Percentiles rank a stretch among this genome's conserved stretches.
phyloP scores from a whole-genome alignment of 345 rosid species.

The Eucalyptus curtisii region DNA sequence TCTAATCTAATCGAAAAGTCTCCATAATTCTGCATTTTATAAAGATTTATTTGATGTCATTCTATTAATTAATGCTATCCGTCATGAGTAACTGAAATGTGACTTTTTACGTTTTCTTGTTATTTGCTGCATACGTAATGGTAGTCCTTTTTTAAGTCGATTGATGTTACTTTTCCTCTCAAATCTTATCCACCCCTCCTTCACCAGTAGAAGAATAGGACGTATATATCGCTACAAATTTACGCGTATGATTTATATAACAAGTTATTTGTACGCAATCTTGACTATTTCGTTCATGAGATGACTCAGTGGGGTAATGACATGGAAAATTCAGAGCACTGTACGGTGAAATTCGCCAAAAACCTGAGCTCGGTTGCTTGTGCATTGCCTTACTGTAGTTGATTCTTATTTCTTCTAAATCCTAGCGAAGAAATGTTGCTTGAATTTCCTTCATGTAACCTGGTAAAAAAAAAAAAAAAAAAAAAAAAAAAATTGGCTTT shows the following conservation, averaged over 20 bases:
- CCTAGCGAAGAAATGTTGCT: background rate
- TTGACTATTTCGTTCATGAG: background rate
- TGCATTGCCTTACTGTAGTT: background rate
- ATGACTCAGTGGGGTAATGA: background rate
- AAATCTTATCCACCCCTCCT: background rate
- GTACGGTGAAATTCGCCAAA: background rate
- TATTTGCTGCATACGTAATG: background rate
- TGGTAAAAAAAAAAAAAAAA: background rate
- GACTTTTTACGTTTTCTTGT: background rate
- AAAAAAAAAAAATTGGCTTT: accelerated
- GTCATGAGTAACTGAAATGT: background rate
- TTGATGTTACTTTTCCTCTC: background rate
- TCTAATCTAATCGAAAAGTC: background rate
- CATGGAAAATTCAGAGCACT: background rate
- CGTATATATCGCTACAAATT: background rate
- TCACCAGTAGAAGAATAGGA: background rate
- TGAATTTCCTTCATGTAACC: background rate
- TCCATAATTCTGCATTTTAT: background rate
- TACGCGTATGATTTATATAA: background rate
- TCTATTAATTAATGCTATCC: background rate
- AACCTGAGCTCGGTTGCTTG: background rate
- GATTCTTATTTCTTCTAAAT: background rate
- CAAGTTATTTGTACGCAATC: background rate
- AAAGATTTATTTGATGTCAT: background rate
- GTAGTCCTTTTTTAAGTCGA: background rate